Percentiles rank a stretch among this genome's conserved stretches.
Conservation (phyloP, 495 filamentous ascomycete genomes). For the Talaromyces wortmannii region DNA sequence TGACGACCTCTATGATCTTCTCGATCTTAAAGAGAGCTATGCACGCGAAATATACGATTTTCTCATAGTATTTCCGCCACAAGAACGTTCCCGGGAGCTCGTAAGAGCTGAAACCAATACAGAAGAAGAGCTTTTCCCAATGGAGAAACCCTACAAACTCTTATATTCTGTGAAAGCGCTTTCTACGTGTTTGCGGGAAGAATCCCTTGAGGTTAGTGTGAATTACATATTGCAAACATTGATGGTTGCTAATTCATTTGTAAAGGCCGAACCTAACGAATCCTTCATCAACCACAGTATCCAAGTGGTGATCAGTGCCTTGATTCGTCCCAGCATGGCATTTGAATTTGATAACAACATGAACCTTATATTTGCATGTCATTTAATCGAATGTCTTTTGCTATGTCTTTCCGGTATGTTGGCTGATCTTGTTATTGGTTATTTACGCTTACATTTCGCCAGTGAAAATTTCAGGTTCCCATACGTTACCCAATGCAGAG, state of each 20-base stretch:
- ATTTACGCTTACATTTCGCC: neutral
- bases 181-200: slow-evolving; percentile 39
- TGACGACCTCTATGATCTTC: slow-evolving; percentile 73
- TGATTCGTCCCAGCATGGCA: slow-evolving; percentile 29
- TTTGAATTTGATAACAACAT: slow-evolving; percentile 11
- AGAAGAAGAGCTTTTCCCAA: slow-evolving; percentile 57
- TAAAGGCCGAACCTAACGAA: slow-evolving; percentile 23
- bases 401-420: slow-evolving; percentile 17
- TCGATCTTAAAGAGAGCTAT: slow-evolving; percentile 67
- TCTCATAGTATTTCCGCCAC: slow-evolving; percentile 63
- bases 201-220: slow-evolving; percentile 28
- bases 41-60: slow-evolving; percentile 73
- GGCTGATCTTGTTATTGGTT: neutral
- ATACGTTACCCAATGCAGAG: slow-evolving; percentile 11
- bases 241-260: slow-evolving; percentile 4
- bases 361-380: slow-evolving; percentile 21
- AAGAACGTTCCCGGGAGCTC: slow-evolving; percentile 51
- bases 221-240: neutral
- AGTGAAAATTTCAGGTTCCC: slow-evolving; percentile 1
- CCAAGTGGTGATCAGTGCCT: slow-evolving; percentile 26
- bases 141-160: slow-evolving; percentile 62
- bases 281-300: slow-evolving; percentile 39
- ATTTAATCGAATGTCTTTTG: slow-evolving; percentile 30
- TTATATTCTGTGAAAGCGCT: slow-evolving; percentile 69
- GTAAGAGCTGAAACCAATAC: slow-evolving; percentile 47